Conservation (phyloP, 176 grass and related monocot species). For the maize (Zea mays) region DNA sequence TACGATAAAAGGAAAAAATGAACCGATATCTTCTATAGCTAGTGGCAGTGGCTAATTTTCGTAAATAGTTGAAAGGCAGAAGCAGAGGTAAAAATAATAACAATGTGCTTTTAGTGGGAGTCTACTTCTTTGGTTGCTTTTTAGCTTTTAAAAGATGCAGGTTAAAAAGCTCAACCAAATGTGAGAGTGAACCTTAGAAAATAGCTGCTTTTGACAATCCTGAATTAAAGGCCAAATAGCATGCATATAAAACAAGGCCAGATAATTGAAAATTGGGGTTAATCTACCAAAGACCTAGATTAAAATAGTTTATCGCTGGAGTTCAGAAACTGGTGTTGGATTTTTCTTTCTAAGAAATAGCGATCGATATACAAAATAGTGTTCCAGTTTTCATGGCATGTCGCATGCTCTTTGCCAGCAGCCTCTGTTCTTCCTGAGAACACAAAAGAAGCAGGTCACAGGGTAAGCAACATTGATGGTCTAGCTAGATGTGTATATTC, state of each 20-base stretch:
- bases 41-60: too few relatives aligned
- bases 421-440: slow-evolving; percentile 64
- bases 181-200: slow-evolving; percentile 80
- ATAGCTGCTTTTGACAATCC: slow-evolving; percentile 69
- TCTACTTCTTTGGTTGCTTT: slow-evolving; percentile 29
- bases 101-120: too few relatives aligned
- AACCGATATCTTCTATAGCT: too few relatives aligned
- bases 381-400: too few relatives aligned
- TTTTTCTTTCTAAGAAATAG: background rate
- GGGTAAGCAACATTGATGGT: background rate
- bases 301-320: background rate
- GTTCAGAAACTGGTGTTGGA: background rate
- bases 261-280: background rate
- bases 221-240: slow-evolving; percentile 34
- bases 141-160: slow-evolving; percentile 34
- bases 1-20: too few relatives aligned
- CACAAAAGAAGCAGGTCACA: background rate
- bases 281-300: background rate
- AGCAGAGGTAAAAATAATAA: too few relatives aligned
- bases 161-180: background rate
- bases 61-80: too few relatives aligned
- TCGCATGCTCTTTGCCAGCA: slow-evolving; percentile 49
- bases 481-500: background rate
- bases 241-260: background rate
- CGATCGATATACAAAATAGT: background rate